phyloP scores from a whole-genome alignment of 192 early-diverging fungal species.

The Backusella circina region DNA sequence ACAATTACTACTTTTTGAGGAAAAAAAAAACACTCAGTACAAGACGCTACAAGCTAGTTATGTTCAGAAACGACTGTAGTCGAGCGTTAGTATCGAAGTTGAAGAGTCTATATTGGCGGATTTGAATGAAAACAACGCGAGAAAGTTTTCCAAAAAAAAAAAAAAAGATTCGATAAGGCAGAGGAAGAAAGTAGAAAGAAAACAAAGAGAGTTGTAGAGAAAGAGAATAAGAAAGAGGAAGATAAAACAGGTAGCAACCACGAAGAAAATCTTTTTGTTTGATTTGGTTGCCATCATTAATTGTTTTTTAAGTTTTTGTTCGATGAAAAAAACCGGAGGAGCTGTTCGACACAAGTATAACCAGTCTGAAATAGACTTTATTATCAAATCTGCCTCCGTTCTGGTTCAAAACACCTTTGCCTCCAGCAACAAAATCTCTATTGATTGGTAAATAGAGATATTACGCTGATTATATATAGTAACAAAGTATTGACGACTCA shows the following conservation, averaged over 20 bases:
- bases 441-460: too few species aligned
- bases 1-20: background rate
- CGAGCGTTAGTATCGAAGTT: background rate
- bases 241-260: background rate
- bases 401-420: too few species aligned
- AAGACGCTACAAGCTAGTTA: background rate
- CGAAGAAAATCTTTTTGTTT: slow-evolving; percentile 1
- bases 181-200: background rate
- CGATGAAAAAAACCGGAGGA: too few species aligned
- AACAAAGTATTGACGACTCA: too few species aligned
- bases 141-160: background rate
- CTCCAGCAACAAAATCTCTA: too few species aligned
- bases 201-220: background rate
- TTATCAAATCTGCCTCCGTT: too few species aligned
- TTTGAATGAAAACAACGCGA: background rate
- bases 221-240: background rate
- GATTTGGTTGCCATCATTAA: slow-evolving; percentile 3
- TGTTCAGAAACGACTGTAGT: background rate
- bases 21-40: slow-evolving; percentile 5
- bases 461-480: too few species aligned
- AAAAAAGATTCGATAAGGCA: background rate
- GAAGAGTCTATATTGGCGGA: background rate
- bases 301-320: too few species aligned
- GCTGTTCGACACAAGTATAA: too few species aligned
- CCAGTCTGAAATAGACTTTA: too few species aligned